Evolutionary conservation across 345 rosid genomes (phyloP), one percentile per base, ranked within the genome.

Genomic region (Anastatica hierochuntica): DNA sequence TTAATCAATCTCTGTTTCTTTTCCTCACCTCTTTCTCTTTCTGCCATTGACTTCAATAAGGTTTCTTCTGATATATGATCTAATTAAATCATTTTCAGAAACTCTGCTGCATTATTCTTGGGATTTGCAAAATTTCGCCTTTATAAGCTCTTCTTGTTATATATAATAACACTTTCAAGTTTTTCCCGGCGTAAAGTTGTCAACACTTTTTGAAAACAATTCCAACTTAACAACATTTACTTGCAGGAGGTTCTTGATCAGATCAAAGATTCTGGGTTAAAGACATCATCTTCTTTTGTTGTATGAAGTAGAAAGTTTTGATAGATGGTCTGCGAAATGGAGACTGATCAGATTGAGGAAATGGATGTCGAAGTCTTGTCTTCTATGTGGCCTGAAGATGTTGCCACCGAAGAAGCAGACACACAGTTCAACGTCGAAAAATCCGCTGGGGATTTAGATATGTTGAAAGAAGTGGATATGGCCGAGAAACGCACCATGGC

Each of bases 301-400:
- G 24, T 5, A 21, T 21, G 24, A 21, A 21, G 24, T n/a, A 21
- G 24, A 21, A 21, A 21, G 39, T 17, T 52, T 56, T 0, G 16
- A n/a, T 48, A 56, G 49, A 66, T 80, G 82, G 78, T 74, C 47
- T 62, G 75, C 11, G 74, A 79, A 30, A 79, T 77, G 85, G 92
- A 78, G 75, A 60, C 69, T 31, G 76, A 82, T 66, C 81, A 70
- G 17, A 62, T 76, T 10, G 95, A 92, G 17, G 95, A 87, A 40
- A 87, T 84, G 88, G 96, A 90, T 7, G 63, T 78, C 8, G 96
- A 90, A 78, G 80, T 58, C 58, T 78, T 87, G 20, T 68, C 81
- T 59, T 90, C 98, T 1, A 84, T 87, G 96, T 90, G 98, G 98
- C 98, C 98, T 2, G 98, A 88, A 47, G 88, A 83, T 47, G 79